Evolutionary conservation across 306 rosid genomes (phyloP), one percentile per base, ranked within the genome.

Genomic region (Gleditsia sinensis): DNA sequence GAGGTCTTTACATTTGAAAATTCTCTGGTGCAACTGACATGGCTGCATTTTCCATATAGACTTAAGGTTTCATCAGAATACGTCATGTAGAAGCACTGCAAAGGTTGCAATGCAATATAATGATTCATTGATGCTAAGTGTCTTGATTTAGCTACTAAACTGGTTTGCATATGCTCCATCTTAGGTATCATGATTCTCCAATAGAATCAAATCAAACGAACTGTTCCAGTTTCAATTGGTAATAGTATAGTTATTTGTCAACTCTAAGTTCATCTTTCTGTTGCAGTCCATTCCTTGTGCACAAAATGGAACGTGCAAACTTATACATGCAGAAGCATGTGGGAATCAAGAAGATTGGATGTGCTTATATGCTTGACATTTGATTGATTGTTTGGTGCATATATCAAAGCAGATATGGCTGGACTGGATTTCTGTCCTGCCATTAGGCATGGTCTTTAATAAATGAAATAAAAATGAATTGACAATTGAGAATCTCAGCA

Each of bases 361-460:
- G 45, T 39, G 60, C 81, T 45, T 12, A 45, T 49, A 71, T n/a
- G n/a, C n/a, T n/a, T n/a, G n/a, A n/a, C 39, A 36, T 43, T 69
- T 53, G 62, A 67, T 50, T 67, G 67, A 80, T 57, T 30, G 56
- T 34, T 45, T 25, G 63, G 45, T 74, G 28, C 53, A 13, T 49
- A 37, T 69, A 42, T 62, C 16, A 57, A 71, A 64, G 56, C 75
- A 64, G 74, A 72, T n/a, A n/a, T 59, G 28, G 49, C 17, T 46
- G 14, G n/a, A 56, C 23, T 28, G 16, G 17, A n/a, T 54, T 32
- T 79, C 24, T 72, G n/a, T n/a, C 24, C 7, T 17, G 55, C n/a
- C n/a, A n/a, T n/a, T n/a, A n/a, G n/a, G n/a, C n/a, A n/a, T n/a
- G n/a, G n/a, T n/a, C n/a, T n/a, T n/a, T n/a, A n/a, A n/a, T n/a